Evolutionary conservation across 2,329 filamentous ascomycete species (phyloP), one percentile per base, ranked within the genome.

Genomic region (Curvularia eragrostidis): DNA sequence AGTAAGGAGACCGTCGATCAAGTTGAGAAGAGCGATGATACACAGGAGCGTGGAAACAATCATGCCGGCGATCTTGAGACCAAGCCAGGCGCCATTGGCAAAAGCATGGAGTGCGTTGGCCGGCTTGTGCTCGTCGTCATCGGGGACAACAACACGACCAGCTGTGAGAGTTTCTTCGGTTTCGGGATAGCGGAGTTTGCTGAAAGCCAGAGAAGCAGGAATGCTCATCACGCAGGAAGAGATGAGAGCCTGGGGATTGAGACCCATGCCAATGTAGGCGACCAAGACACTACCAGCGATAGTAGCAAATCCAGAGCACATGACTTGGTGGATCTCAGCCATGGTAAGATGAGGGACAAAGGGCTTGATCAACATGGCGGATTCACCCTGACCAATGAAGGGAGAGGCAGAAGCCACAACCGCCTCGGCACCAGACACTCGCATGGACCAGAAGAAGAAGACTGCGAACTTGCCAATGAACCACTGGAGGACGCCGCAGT

Each of bases 141-240:
- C 89, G 2, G 92, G 91, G 24, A 96, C 85, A 41, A 94, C 87
- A 28, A 95, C 89, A 18, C 87, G 86, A 55, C 92, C 91, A 4
- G 91, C 89, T 0, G 93, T 97, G 34, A 96, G 82, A 0, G 91
- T 91, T 77, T 94, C 90, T 76, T 96, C 91, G 3, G 87, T 89
- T 79, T 97, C 93, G 2, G 93, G 93, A 75, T 90, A 97, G 56
- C 93, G 89, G 69, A 97, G 84, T 80, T 97, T 97, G 63, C 90
- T 94, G 60, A 95, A 88, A 49, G 93, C 93, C 13, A 97, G 84
- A 3, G 92, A 96, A 1, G 93, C 93, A 0, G 93, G 93, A 63
- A 97, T 97, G 68, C 90, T 93, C 93, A 97, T 97, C 75, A 97
- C 93, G 74, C 93, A 97, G 7, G 91, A 93, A 2, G 91, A 96